Conservation (phyloP, 495 filamentous ascomycete genomes). For the Tuber microsphaerosporum region DNA sequence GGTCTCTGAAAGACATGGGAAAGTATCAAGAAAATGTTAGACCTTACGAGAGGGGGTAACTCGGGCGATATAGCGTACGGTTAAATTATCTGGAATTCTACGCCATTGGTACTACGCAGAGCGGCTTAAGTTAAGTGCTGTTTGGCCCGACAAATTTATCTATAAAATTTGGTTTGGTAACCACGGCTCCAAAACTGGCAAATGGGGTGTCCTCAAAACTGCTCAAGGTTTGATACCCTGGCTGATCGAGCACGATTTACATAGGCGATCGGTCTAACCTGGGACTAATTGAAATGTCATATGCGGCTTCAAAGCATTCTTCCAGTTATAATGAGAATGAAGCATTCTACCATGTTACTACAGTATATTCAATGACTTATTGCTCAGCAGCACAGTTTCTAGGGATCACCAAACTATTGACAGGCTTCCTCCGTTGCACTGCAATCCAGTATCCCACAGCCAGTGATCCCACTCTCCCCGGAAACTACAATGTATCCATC, state of each 20-base stretch:
- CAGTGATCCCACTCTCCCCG: neutral
- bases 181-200: neutral
- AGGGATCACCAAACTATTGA: neutral
- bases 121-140: neutral
- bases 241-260: neutral
- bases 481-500: neutral
- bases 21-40: neutral
- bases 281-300: neutral
- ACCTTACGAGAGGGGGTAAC: neutral
- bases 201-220: neutral
- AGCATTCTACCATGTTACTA: neutral
- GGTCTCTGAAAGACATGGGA: too few species aligned
- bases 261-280: neutral
- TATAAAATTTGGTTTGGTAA: neutral
- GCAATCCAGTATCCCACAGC: neutral
- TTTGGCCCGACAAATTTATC: neutral
- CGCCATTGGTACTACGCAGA: neutral
- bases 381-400: neutral
- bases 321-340: neutral
- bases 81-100: neutral
- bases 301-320: neutral
- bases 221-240: neutral
- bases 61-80: neutral
- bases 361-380: neutral
- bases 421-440: neutral